phyloP scores from a whole-genome alignment of 345 rosid species.

The Brassica rapa region DNA sequence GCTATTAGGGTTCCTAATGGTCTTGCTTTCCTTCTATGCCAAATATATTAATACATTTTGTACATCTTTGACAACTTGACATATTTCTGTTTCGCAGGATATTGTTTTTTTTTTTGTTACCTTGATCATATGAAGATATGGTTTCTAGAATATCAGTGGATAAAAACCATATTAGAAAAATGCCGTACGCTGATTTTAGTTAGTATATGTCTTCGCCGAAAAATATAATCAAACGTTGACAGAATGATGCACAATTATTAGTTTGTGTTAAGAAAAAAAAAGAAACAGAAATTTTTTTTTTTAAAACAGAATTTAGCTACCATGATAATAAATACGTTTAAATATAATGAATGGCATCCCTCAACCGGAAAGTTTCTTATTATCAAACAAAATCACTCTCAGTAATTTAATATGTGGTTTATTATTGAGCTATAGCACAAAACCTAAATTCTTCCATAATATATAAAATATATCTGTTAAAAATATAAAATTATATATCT shows the following conservation, averaged over 20 bases:
- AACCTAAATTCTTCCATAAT: not conserved
- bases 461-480: not conserved
- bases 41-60: slow-evolving; percentile 31
- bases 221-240: not conserved
- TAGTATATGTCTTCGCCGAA: not conserved
- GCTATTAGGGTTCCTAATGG: slow-evolving; percentile 18
- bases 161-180: not conserved
- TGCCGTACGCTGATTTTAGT: not conserved
- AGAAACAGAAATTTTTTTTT: not conserved
- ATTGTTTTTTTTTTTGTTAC: slow-evolving; percentile 31
- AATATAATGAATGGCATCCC: not conserved
- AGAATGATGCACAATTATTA: not conserved
- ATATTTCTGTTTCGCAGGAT: slow-evolving; percentile 21
- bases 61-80: slow-evolving; percentile 1
- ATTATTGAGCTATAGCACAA: not conserved
- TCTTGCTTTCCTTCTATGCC: slow-evolving; percentile 21
- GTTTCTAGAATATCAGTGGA: slow-evolving; percentile 20
- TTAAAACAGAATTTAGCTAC: not conserved
- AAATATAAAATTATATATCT: not conserved
- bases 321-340: not conserved
- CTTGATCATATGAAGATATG: not conserved
- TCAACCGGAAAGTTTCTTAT: not conserved
- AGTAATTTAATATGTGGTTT: not conserved
- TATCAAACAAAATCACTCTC: not conserved
- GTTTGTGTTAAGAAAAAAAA: not conserved